Percentiles rank a stretch among this genome's conserved stretches.
phyloP scores from a whole-genome alignment of 495 filamentous ascomycete genomes.

The Paragyromitra xinjiangensis region DNA sequence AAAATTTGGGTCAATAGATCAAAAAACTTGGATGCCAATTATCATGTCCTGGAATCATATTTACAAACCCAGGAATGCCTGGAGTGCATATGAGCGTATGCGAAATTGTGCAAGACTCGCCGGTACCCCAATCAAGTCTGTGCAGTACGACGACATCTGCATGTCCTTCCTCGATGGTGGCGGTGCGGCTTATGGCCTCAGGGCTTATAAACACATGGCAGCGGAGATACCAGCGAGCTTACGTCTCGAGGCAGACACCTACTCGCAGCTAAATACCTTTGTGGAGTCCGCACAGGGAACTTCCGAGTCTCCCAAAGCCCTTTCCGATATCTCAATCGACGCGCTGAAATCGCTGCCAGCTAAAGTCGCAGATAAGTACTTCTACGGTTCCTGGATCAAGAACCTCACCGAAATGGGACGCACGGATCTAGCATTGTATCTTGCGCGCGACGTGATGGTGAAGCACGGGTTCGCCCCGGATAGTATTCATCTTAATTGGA shows the following conservation, averaged over 20 bases:
- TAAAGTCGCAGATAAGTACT: conserved; percentile 68
- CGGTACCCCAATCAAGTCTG: conserved; percentile 23
- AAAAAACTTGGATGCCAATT: conserved; percentile 51
- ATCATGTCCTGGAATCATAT: conserved; percentile 55
- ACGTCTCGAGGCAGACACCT: conserved; percentile 38
- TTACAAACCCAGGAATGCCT: conserved; percentile 37
- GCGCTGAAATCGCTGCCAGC: conserved; percentile 66
- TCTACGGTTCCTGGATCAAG: conserved; percentile 71
- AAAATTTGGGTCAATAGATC: conserved; percentile 31
- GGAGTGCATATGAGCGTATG: conserved; percentile 38
- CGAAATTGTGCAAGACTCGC: conserved; percentile 14
- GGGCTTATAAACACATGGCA: conserved; percentile 52
- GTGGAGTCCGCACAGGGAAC: conserved; percentile 29
- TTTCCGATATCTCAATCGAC: conserved; percentile 66
- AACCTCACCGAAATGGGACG: conserved; percentile 70
- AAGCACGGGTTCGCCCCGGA: conserved; percentile 67
- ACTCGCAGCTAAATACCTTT: conserved; percentile 17
- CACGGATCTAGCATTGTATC: conserved; percentile 64
- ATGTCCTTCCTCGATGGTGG: conserved; percentile 56
- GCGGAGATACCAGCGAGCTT: conserved; percentile 4
- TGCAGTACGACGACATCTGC: conserved; percentile 50
- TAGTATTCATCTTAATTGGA: conserved; percentile 68
- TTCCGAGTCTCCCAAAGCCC: conserved; percentile 44
- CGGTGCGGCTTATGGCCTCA: conserved; percentile 24
- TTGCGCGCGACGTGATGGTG: conserved; percentile 68